Percentiles rank a stretch among this genome's conserved stretches.
Conservation (phyloP, 371 early-diverging fungal species). For the Dichotomocladium elegans region DNA sequence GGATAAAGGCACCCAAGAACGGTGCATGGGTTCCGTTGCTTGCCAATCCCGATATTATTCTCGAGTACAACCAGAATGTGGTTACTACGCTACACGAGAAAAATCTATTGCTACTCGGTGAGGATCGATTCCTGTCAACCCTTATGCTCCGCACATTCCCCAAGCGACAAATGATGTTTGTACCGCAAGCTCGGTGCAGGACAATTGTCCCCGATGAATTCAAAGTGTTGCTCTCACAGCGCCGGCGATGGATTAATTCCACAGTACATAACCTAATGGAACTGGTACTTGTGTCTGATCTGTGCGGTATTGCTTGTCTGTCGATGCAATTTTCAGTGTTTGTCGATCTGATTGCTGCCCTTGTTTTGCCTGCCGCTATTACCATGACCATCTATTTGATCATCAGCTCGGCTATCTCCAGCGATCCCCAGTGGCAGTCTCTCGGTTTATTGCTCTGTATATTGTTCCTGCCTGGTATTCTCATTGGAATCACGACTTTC, state of each 20-base stretch:
- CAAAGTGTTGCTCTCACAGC: constrained; percentile 75
- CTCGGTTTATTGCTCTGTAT: constrained; percentile 63
- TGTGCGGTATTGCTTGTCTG: constrained; percentile 86
- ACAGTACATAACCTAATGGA: constrained; percentile 92
- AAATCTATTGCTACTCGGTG: constrained; percentile 91
- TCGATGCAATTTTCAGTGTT: constrained; percentile 89
- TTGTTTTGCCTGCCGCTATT: constrained; percentile 83
- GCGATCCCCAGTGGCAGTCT: constrained; percentile 55
- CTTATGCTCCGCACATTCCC: constrained; percentile 93
- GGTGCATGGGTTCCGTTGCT: constrained; percentile 85
- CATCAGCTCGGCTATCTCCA: constrained; percentile 44
- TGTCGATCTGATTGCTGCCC: constrained; percentile 81
- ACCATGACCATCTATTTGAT: constrained; percentile 55
- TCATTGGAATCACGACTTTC: constrained; percentile 85
- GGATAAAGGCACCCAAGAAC: constrained; percentile 75
- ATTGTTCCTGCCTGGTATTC: constrained; percentile 79
- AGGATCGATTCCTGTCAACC: constrained; percentile 94
- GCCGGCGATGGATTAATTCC: constrained; percentile 92
- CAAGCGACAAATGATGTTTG: constrained; percentile 88
- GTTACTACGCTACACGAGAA: constrained; percentile 96
- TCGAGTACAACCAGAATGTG: constrained; percentile 85
- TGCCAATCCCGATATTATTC: constrained; percentile 85
- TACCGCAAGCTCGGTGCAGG: constrained; percentile 84
- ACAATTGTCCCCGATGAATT: constrained; percentile 84
- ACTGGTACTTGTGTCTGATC: constrained; percentile 78